Evolutionary conservation across 2,329 filamentous ascomycete species (phyloP).

Genomic region (Polytolypa hystricis): DNA sequence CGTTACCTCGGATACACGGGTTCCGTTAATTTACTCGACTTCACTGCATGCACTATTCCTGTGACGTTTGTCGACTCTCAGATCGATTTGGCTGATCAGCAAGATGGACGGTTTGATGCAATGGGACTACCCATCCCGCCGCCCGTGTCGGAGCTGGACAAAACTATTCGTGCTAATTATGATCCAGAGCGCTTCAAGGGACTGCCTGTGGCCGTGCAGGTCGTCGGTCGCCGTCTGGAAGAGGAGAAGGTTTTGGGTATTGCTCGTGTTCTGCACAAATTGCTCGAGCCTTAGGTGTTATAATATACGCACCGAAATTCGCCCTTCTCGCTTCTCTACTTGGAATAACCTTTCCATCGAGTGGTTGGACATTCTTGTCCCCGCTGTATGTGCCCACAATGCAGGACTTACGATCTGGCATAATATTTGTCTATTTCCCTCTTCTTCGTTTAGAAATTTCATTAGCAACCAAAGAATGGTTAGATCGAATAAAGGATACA

Average conservation of each 20-base stretch:
- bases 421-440: too few species aligned
- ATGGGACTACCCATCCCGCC: slow-evolving; percentile 17
- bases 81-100: slow-evolving; percentile 31
- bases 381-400: too few species aligned
- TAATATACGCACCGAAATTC: too few species aligned
- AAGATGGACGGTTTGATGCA: slow-evolving; percentile 33
- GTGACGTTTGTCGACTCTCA: slow-evolving; percentile 20
- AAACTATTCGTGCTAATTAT: slow-evolving; percentile 15
- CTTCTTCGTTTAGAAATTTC: too few species aligned
- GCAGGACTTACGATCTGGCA: too few species aligned
- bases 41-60: slow-evolving; percentile 46
- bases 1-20: slow-evolving; percentile 47
- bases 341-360: too few species aligned
- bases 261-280: neutral
- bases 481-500: too few species aligned
- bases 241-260: slow-evolving; percentile 40
- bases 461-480: too few species aligned
- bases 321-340: too few species aligned
- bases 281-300: neutral
- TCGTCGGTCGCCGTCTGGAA: slow-evolving; percentile 42
- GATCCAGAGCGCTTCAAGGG: slow-evolving; percentile 38
- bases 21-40: slow-evolving; percentile 52
- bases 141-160: slow-evolving; percentile 17
- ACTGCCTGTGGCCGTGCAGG: slow-evolving; percentile 41
- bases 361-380: too few species aligned